Evolutionary conservation across 768 basidiomycete species (phyloP).

Genomic region (Leccinum subtestaceum): DNA sequence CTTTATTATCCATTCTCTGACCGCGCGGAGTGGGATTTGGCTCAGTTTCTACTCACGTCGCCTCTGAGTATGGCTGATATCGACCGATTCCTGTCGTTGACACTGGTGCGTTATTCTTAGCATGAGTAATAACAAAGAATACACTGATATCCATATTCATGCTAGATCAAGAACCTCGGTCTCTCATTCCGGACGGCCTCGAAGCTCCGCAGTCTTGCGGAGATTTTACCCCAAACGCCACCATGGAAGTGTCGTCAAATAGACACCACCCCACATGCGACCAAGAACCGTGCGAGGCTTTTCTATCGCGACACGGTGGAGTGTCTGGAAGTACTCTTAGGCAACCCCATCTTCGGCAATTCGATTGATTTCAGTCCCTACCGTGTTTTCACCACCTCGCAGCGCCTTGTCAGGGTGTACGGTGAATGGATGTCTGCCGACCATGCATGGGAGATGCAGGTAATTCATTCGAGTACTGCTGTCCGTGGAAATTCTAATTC

Average conservation of each 20-base stretch:
- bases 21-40: background rate
- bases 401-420: constrained; percentile 8
- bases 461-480: background rate
- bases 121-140: too few species aligned
- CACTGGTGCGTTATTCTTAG: background rate
- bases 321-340: background rate
- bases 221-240: background rate
- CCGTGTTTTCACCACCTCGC: constrained; percentile 9
- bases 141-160: background rate
- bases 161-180: constrained; percentile 11
- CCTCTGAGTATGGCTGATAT: background rate
- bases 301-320: background rate
- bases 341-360: constrained; percentile 6
- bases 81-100: background rate
- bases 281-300: background rate
- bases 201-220: constrained; percentile 2
- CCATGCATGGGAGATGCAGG: constrained; percentile 28
- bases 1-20: background rate
- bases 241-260: background rate
- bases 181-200: constrained; percentile 18
- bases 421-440: constrained; percentile 26
- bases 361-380: constrained; percentile 10
- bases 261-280: background rate
- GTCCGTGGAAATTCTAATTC: too few species aligned
- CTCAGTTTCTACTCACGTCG: background rate